A percentile compares a stretch with the other conserved stretches of the same genome.
Conservation (phyloP, 2,329 filamentous ascomycete genomes). For the Botrytis tulipae region DNA sequence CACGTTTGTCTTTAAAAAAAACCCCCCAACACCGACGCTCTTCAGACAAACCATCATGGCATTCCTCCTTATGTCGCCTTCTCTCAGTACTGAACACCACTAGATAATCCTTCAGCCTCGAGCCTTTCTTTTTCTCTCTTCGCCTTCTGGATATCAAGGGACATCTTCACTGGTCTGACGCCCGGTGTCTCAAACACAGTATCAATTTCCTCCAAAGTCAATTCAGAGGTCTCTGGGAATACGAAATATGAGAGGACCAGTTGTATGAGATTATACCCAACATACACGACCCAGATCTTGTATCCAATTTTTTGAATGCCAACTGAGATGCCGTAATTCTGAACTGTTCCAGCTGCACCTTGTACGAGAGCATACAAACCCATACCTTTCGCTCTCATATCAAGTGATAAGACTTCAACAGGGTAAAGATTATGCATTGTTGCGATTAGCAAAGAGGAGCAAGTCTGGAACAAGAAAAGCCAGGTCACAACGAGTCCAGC, state of each 20-base stretch:
- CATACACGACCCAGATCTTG: constrained; percentile 52
- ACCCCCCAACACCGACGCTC: too few species aligned
- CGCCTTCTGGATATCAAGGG: constrained; percentile 42
- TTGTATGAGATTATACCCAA: constrained; percentile 49
- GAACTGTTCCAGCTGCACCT: constrained; percentile 35
- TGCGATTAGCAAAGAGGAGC: constrained; percentile 46
- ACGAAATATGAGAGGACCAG: constrained; percentile 52
- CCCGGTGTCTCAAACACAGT: constrained; percentile 54
- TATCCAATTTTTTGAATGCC: constrained; percentile 49
- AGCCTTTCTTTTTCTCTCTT: constrained; percentile 38
- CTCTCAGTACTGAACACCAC: background rate
- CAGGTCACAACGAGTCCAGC: constrained; percentile 46
- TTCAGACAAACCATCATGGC: background rate
- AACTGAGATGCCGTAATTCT: constrained; percentile 46
- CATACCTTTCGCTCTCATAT: constrained; percentile 42
- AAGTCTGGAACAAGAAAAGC: constrained; percentile 50
- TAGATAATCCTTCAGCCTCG: background rate
- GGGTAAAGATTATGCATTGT: constrained; percentile 41
- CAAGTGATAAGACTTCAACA: constrained; percentile 40
- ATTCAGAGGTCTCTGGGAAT: constrained; percentile 70
- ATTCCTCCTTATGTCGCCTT: too few species aligned
- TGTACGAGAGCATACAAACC: constrained; percentile 35
- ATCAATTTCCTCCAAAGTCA: constrained; percentile 71
- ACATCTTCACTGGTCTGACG: constrained; percentile 46
- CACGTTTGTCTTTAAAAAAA: background rate